A percentile compares a stretch with the other conserved stretches of the same genome.
Conservation (phyloP, 192 early-diverging fungal genomes). For the Coemansia sp. region DNA sequence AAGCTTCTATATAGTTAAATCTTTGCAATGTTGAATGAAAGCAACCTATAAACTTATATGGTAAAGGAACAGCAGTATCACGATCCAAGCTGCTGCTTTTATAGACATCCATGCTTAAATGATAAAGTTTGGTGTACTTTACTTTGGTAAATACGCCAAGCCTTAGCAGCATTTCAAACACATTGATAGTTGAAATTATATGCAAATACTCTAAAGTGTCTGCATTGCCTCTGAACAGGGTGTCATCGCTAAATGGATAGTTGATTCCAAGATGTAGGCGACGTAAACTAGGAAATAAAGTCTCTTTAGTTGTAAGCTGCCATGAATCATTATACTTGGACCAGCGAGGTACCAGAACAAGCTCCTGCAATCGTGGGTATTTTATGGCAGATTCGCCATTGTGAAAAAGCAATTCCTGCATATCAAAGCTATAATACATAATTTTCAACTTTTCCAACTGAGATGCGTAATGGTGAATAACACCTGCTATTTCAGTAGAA, state of each 20-base stretch:
- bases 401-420: neutral
- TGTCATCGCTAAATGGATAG: neutral
- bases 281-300: neutral
- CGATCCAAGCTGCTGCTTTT: too few species aligned
- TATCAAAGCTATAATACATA: neutral
- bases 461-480: neutral
- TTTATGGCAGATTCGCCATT: neutral
- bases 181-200: neutral
- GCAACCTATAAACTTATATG: too few species aligned
- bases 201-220: constrained; percentile 3
- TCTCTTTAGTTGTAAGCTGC: neutral
- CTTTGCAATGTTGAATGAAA: too few species aligned
- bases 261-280: neutral
- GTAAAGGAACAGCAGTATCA: too few species aligned
- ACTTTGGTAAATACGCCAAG: neutral
- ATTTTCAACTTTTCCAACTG: neutral
- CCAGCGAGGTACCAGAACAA: neutral
- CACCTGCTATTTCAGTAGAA: neutral
- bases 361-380: neutral
- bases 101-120: too few species aligned
- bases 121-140: neutral
- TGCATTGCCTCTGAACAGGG: neutral
- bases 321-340: neutral
- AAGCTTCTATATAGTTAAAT: too few species aligned
- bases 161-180: neutral